Conservation (phyloP, 140 eudicot genomes). For the Senecio squalidus region DNA sequence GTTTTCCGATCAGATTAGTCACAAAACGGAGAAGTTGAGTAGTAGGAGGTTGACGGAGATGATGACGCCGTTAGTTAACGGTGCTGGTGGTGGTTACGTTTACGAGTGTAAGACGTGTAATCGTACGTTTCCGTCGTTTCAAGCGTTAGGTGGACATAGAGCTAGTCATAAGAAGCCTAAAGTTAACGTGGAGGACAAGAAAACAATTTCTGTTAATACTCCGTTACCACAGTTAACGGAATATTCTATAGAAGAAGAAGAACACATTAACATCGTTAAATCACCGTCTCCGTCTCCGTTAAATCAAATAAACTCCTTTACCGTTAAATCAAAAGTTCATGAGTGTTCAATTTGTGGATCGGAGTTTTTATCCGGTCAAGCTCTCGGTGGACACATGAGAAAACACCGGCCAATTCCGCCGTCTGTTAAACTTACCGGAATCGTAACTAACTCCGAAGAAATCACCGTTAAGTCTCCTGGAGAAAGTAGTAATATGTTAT, state of each 20-base stretch:
- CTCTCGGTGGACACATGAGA: slow-evolving; percentile 95
- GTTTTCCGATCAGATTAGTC: slow-evolving; percentile 12
- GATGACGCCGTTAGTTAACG: not conserved
- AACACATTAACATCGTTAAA: slow-evolving; percentile 1
- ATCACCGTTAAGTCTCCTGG: slow-evolving; percentile 11
- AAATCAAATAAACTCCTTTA: slow-evolving; percentile 7
- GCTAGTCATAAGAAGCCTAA: slow-evolving; percentile 72
- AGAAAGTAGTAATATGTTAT: slow-evolving; percentile 16
- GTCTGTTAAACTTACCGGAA: slow-evolving; percentile 3
- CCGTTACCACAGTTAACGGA: too few relatives aligned
- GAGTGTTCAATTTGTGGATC: slow-evolving; percentile 81
- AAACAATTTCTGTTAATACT: slow-evolving; percentile 2
- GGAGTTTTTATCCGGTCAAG: slow-evolving; percentile 85
- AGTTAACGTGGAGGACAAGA: slow-evolving; percentile 28
- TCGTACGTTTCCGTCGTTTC: slow-evolving; percentile 53
- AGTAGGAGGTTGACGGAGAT: slow-evolving; percentile 32
- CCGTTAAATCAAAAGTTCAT: slow-evolving; percentile 40
- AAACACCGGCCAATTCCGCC: slow-evolving; percentile 47
- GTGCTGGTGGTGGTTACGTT: slow-evolving; percentile 25
- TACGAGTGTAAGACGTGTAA: slow-evolving; percentile 71
- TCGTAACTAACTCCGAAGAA: not conserved
- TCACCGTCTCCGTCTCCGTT: not conserved
- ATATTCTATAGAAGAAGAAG: slow-evolving; percentile 12
- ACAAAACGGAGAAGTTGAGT: slow-evolving; percentile 26
- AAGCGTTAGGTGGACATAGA: slow-evolving; percentile 69